Percentiles rank a stretch among this genome's conserved stretches.
These are phyloP conservation scores for Pancytospora philotis DNA, from an alignment of 371 early-diverging fungal genomes.

Conservation along the genomic window DNA sequence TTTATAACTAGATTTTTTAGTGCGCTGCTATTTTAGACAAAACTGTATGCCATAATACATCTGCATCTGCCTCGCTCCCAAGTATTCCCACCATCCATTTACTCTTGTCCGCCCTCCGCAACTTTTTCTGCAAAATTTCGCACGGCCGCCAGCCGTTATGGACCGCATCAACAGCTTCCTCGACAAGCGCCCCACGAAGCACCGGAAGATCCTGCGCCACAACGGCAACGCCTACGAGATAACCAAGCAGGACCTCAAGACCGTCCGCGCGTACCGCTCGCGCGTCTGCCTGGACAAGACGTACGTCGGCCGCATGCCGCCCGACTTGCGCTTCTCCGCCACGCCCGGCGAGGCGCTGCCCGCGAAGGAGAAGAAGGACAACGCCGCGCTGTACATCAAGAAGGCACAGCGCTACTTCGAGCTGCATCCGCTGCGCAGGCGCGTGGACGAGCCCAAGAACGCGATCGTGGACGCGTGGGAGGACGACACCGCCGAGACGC, in stretches of 20 bases:
- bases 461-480: conserved; percentile 36
- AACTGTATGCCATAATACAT: too few species aligned
- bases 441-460: not conserved
- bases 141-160: conserved; percentile 12
- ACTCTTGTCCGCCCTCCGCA: too few species aligned
- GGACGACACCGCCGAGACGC: conserved; percentile 33
- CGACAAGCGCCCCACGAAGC: conserved; percentile 24
- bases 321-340: conserved; percentile 15
- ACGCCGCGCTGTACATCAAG: not conserved
- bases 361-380: not conserved
- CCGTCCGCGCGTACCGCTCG: conserved; percentile 27
- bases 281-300: conserved; percentile 32
- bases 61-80: too few species aligned
- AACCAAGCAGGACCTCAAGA: conserved; percentile 39
- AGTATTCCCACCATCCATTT: too few species aligned
- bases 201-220: conserved; percentile 18
- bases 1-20: too few species aligned
- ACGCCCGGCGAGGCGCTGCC: conserved; percentile 10
- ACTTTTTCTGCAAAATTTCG: not conserved
- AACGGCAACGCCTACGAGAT: conserved; percentile 29
- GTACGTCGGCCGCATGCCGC: conserved; percentile 17
- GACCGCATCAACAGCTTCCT: conserved; percentile 52
- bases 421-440: not conserved
- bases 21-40: too few species aligned
- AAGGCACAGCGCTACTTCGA: not conserved